Base-by-base conservation (phyloP, 495 filamentous ascomycete species). In the Oidiodendron maius region DNA sequence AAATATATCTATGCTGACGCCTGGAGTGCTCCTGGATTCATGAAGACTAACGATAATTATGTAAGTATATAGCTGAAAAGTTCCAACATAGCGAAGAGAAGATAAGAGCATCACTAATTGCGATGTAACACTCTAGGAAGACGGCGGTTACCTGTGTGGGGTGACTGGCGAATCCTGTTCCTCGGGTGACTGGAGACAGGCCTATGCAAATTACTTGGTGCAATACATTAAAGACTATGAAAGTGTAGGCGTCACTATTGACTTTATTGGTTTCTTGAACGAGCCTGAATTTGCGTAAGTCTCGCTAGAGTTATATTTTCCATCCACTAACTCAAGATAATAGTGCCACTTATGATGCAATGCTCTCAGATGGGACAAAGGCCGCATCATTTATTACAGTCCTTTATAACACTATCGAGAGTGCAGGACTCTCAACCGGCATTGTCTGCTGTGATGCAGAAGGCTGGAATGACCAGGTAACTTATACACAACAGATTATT, bases 11-110 rank as follows among this genome's bases (percentile, higher is more conserved):
- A 78, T 51, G 74, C 61, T 2, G 59, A 82, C 60, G 76, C 77
- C 0, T 80, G 76, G 76, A 71, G 64, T 24, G 76, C 75, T 0
- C 74, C 74, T 0, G 74, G 69, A 0, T 81, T 70, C 62, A 79
- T 81, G 76, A 81, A 80, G 58, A 77, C 71, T 4, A 75, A 72
- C 52, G 58, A 61, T 12, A 53, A 61, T 20, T 60, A n/a, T n/a
- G n/a, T n/a, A n/a, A n/a, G n/a, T n/a, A n/a, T n/a, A n/a, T n/a
- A n/a, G n/a, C n/a, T 71, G 32, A 48, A 50, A n/a, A n/a, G n/a
- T n/a, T n/a, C n/a, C n/a, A n/a, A n/a, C n/a, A n/a, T n/a, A n/a
- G n/a, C n/a, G n/a, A n/a, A n/a, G n/a, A n/a, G n/a, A 30, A 63
- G 28, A 34, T n/a, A 34, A n/a, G 28, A 34, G 28, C 8, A n/a